These are phyloP conservation scores for Pythium phragmitis DNA, from an alignment of 352 stramenopile genomes.

Conservation along the genomic window DNA sequence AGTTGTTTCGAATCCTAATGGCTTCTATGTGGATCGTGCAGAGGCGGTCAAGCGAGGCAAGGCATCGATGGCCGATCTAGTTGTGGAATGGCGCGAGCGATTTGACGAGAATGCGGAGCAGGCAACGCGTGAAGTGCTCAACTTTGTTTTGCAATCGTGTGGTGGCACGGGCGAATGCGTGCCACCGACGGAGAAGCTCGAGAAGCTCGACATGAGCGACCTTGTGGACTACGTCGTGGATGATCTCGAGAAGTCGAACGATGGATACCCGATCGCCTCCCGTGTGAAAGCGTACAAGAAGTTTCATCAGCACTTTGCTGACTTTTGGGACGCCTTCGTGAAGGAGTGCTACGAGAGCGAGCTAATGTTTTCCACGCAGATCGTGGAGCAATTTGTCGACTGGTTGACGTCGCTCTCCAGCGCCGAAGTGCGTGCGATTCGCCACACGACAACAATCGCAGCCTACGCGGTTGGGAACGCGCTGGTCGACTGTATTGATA, in stretches of 20 bases:
- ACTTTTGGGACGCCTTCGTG: conserved; percentile 81
- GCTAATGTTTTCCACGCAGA: conserved; percentile 65
- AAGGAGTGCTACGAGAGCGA: conserved; percentile 82
- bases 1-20: neutral
- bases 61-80: conserved; percentile 45
- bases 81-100: conserved; percentile 66
- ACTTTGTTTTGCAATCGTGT: conserved; percentile 78
- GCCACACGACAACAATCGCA: conserved; percentile 75
- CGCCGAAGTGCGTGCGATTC: conserved; percentile 78
- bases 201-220: conserved; percentile 72
- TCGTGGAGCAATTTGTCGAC: conserved; percentile 68
- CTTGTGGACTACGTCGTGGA: conserved; percentile 68
- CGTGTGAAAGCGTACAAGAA: conserved; percentile 54
- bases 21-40: conserved; percentile 18
- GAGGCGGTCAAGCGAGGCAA: conserved; percentile 60
- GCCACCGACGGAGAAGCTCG: conserved; percentile 46
- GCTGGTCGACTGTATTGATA: conserved; percentile 51
- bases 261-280: conserved; percentile 70
- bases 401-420: conserved; percentile 85
- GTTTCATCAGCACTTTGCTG: conserved; percentile 63
- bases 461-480: conserved; percentile 64
- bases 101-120: conserved; percentile 60
- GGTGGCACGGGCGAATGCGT: conserved; percentile 51
- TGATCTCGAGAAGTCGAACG: conserved; percentile 54
- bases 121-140: conserved; percentile 68